Conservation (phyloP, 768 basidiomycete species). For the Podaxis sp. region DNA sequence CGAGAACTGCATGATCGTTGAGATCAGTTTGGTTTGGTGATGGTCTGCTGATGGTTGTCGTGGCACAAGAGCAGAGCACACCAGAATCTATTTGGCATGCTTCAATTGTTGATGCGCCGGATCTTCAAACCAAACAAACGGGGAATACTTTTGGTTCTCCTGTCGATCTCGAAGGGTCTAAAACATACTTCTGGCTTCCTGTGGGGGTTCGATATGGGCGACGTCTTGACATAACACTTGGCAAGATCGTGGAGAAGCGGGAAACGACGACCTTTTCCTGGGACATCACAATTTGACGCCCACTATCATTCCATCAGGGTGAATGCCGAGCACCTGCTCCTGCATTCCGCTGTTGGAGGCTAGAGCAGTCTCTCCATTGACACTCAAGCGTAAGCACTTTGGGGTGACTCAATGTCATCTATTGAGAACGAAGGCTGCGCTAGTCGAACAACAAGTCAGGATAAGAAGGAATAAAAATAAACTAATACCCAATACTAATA, state of each 20-base stretch:
- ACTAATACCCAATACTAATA: not conserved
- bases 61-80: constrained; percentile 12
- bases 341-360: too few species aligned
- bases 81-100: not conserved
- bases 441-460: not conserved
- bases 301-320: not conserved
- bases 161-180: not conserved
- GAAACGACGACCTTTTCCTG: not conserved
- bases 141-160: not conserved
- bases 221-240: not conserved
- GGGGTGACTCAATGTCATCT: not conserved
- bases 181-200: not conserved
- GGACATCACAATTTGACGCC: not conserved
- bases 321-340: not conserved
- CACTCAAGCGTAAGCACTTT: not conserved
- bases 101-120: constrained; percentile 7
- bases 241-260: too few species aligned
- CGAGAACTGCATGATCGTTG: not conserved
- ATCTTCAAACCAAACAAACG: not conserved
- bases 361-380: not conserved
- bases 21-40: constrained; percentile 3
- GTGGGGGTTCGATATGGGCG: not conserved
- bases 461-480: constrained; percentile 7
- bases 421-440: not conserved
- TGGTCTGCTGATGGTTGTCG: constrained; percentile 2